Evolutionary conservation across 1,284 basidiomycete genomes (phyloP).

Genomic region (Inonotus hispidus): DNA sequence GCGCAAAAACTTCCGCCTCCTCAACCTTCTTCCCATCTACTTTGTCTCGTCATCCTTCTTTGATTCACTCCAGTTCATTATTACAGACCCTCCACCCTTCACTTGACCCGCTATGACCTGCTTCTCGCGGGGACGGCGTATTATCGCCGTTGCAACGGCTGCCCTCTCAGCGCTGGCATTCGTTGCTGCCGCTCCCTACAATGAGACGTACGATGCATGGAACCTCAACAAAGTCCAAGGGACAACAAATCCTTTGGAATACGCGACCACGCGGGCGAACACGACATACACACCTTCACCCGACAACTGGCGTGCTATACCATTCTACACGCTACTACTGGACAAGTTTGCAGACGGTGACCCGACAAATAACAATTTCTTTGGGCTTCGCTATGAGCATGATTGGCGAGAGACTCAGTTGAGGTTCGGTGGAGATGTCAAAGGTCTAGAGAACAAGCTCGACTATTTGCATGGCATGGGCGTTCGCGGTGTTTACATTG

Average conservation of each 20-base stretch:
- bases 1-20: background rate
- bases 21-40: background rate
- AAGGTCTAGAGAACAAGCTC: slow-evolving; percentile 65
- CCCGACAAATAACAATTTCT: slow-evolving; percentile 86
- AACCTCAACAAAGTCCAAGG: slow-evolving; percentile 83
- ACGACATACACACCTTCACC: slow-evolving; percentile 74
- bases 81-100: background rate
- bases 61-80: background rate
- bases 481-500: slow-evolving; percentile 77
- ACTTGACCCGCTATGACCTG: background rate
- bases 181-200: slow-evolving; percentile 59
- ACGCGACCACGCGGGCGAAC: slow-evolving; percentile 57
- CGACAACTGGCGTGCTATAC: slow-evolving; percentile 79
- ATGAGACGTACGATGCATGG: slow-evolving; percentile 69
- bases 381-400: slow-evolving; percentile 71
- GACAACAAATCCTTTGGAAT: slow-evolving; percentile 66
- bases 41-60: background rate
- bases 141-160: slow-evolving; percentile 11
- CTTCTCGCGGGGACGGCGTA: slow-evolving; percentile 8
- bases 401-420: slow-evolving; percentile 86
- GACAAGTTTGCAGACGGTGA: slow-evolving; percentile 94
- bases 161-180: slow-evolving; percentile 19
- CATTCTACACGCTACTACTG: slow-evolving; percentile 79
- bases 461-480: slow-evolving; percentile 91
- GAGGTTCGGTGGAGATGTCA: slow-evolving; percentile 81